Evolutionary conservation across 768 basidiomycete genomes (phyloP).

Genomic region (Naganishia vaughanmartiniae): DNA sequence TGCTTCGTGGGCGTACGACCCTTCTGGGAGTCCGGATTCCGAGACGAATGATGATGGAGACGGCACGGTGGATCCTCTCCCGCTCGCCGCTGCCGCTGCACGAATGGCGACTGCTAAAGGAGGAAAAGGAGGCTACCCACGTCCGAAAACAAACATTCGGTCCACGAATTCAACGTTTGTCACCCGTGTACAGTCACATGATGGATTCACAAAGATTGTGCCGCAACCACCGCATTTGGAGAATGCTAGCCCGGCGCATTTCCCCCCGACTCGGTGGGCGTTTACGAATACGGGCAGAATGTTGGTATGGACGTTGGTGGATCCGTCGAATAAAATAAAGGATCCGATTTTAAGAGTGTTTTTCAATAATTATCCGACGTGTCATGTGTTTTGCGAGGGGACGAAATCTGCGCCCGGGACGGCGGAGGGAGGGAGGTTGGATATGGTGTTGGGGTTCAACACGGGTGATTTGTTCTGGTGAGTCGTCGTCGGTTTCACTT

Average conservation of each 20-base stretch:
- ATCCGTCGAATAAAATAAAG: slow-evolving; percentile 53
- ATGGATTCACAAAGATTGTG: slow-evolving; percentile 69
- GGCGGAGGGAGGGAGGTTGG: slow-evolving; percentile 56
- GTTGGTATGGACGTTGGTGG: slow-evolving; percentile 1
- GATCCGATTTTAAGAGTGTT: slow-evolving; percentile 81
- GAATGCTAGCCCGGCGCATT: slow-evolving; percentile 3
- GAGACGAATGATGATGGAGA: slow-evolving; percentile 27
- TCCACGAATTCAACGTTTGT: slow-evolving; percentile 92
- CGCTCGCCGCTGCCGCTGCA: slow-evolving; percentile 22
- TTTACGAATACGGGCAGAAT: slow-evolving; percentile 22
- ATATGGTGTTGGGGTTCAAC: slow-evolving; percentile 84
- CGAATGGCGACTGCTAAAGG: not conserved
- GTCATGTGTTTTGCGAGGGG: slow-evolving; percentile 77
- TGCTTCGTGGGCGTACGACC: slow-evolving; percentile 23
- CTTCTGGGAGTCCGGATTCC: not conserved
- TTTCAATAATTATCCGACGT: slow-evolving; percentile 83
- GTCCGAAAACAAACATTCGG: slow-evolving; percentile 86
- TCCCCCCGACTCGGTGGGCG: slow-evolving; percentile 24
- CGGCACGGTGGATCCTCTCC: slow-evolving; percentile 17
- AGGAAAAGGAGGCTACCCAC: slow-evolving; percentile 50
- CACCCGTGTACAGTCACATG: slow-evolving; percentile 74
- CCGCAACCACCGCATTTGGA: slow-evolving; percentile 43
- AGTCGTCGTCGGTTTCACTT: not conserved
- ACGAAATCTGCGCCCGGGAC: slow-evolving; percentile 64
- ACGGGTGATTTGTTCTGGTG: slow-evolving; percentile 93